A percentile compares a stretch with the other conserved stretches of the same genome.
Conservation (phyloP, 2,329 filamentous ascomycete genomes). For the Phaeomoniella chlamydospora region DNA sequence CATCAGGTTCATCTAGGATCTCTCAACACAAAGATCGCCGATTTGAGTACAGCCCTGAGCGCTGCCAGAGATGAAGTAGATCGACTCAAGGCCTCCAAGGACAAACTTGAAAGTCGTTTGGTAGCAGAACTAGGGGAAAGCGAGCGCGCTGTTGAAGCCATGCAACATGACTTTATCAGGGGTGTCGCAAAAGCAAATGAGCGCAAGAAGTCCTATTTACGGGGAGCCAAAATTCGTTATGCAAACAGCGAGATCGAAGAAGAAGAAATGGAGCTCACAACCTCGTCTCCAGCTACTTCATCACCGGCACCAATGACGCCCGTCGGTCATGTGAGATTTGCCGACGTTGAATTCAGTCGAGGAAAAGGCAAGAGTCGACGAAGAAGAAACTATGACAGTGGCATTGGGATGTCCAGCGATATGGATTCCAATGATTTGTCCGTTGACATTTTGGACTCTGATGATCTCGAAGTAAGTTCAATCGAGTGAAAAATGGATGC, state of each 20-base stretch:
- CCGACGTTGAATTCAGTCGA: slow-evolving; percentile 17
- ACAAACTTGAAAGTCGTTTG: slow-evolving; percentile 21
- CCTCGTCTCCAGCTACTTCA: slow-evolving; percentile 14
- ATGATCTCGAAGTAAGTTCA: too few relatives aligned
- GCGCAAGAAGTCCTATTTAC: slow-evolving; percentile 11
- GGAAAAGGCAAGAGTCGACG: slow-evolving; percentile 15
- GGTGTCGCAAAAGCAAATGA: slow-evolving; percentile 12
- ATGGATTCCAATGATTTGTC: too few relatives aligned
- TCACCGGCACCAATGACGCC: slow-evolving; percentile 27
- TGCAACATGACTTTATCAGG: slow-evolving; percentile 22
- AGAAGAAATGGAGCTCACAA: slow-evolving; percentile 16
- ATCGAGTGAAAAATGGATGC: too few relatives aligned
- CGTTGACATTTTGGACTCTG: too few relatives aligned
- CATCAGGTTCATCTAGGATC: slow-evolving; percentile 20
- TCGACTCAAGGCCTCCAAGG: slow-evolving; percentile 19
- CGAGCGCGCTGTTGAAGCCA: slow-evolving; percentile 17
- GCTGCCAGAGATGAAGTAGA: slow-evolving; percentile 19
- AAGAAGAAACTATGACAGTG: slow-evolving; percentile 8
- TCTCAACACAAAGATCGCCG: slow-evolving; percentile 25
- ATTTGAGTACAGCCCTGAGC: slow-evolving; percentile 23
- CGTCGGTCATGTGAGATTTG: slow-evolving; percentile 23
- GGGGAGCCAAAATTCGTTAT: slow-evolving; percentile 18
- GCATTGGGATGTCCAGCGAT: neutral
- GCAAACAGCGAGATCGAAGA: slow-evolving; percentile 25
- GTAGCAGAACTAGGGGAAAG: slow-evolving; percentile 21